phyloP scores from a whole-genome alignment of 2,329 filamentous ascomycete species.

The Purpureocillium lavendulum region DNA sequence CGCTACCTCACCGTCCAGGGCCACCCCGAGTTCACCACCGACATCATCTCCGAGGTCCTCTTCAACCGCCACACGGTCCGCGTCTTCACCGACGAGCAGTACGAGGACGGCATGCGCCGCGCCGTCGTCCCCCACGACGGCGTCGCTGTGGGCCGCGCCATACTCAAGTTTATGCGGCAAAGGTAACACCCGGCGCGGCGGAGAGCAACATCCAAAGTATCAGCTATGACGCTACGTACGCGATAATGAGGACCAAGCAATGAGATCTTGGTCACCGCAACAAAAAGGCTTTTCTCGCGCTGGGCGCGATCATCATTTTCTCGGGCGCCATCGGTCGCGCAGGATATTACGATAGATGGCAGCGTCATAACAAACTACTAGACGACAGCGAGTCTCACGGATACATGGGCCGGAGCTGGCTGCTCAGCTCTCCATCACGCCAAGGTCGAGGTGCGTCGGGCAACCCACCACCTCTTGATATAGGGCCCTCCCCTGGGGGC shows the following conservation, averaged over 20 bases:
- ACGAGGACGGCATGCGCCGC: constrained; percentile 58
- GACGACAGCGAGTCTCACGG: no score
- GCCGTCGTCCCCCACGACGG: constrained; percentile 69
- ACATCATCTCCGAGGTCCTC: constrained; percentile 29
- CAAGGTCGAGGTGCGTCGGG: not conserved
- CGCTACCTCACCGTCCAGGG: constrained; percentile 34
- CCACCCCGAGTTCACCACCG: constrained; percentile 36
- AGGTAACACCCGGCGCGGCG: constrained; percentile 13
- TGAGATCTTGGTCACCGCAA: no score
- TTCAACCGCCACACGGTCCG: constrained; percentile 52
- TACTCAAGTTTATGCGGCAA: constrained; percentile 69
- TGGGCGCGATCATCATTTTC: no score
- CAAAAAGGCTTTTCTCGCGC: not conserved
- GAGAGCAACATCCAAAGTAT: not conserved
- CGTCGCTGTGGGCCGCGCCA: constrained; percentile 61
- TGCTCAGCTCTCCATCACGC: not conserved
- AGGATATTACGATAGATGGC: no score
- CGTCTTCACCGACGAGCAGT: constrained; percentile 62
- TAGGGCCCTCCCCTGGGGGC: no score
- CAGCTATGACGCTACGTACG: not conserved
- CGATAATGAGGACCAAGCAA: no score
- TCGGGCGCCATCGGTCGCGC: no score
- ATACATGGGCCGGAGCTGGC: not conserved
- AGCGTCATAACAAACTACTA: no score
- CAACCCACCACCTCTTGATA: no score